Base-by-base conservation (phyloP, 495 filamentous ascomycete genomes). In the Barbatosphaeria neglecta region DNA sequence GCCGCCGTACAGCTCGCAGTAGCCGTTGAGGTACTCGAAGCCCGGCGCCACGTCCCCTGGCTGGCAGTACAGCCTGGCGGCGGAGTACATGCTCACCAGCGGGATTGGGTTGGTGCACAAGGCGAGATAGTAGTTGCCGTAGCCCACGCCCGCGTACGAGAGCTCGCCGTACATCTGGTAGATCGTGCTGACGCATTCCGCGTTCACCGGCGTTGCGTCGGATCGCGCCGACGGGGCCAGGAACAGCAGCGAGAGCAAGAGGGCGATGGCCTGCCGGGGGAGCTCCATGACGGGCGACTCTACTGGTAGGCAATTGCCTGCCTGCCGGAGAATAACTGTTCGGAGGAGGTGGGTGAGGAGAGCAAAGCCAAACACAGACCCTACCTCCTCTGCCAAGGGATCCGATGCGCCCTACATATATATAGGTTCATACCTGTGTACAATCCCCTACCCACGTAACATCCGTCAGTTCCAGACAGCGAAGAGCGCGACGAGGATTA, bases 41-140 rank as follows among this genome's bases (percentile, higher is more conserved):
- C 69, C 67, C 7, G 55, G 43, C 1, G 38, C 28, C 13, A 54
- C 54, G 16, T 68, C 65, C 1, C 9, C 22, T 0, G 64, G 53
- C 7, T 22, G 22, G 37, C 69, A 73, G 40, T 67, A 67, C 0
- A 59, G 27, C 0, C 61, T 56, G 1, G 65, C 52, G 1, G 66
- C 50, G 4, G 68, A 67, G 40, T 70, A 70, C 13, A 68, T 65
- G 7, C 67, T 70, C 6, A 54, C 56, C 7, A 67, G 62, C 19
- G 55, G 48, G 0, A 67, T 42, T 0, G 58, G 53, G 39, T 68
- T 65, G 20, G 58, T 59, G 44, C 69, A 72, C 41, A 60, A 50
- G 1, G 51, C 52, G 4, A 56, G 47, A 54, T 61, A 68, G 37
- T 54, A 47, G 0, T 55, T 56, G 15, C 41, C 51, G 16, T 54